phyloP scores from a whole-genome alignment of 805 yeast species.

The Starmerella geochares region DNA sequence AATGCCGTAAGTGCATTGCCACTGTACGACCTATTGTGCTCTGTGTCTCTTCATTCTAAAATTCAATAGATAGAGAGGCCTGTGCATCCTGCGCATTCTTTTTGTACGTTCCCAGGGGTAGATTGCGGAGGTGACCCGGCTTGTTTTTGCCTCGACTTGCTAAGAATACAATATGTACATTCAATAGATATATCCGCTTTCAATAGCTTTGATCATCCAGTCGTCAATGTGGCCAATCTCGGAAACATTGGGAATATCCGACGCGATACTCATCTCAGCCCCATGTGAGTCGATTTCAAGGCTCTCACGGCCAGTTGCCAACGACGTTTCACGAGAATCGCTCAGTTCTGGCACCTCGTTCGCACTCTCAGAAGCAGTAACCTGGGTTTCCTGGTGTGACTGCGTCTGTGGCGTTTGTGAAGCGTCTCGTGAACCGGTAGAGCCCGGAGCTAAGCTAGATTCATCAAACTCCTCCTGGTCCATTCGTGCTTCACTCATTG shows the following conservation, averaged over 20 bases:
- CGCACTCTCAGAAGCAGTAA: not conserved
- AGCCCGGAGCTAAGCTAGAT: not conserved
- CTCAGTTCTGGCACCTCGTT: not conserved
- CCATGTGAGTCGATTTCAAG: not conserved
- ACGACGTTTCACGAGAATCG: not conserved
- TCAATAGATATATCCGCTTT: slow-evolving; percentile 46
- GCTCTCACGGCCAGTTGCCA: not conserved
- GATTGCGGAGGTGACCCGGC: too few species aligned
- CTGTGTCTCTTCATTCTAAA: too few species aligned
- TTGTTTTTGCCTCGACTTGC: too few species aligned
- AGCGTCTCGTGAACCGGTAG: not conserved
- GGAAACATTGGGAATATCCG: slow-evolving; percentile 18
- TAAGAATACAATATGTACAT: not conserved
- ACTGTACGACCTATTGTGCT: too few species aligned
- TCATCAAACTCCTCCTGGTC: slow-evolving; percentile 72
- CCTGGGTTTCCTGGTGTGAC: too few species aligned
- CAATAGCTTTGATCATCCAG: slow-evolving; percentile 86
- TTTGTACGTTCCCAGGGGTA: too few species aligned
- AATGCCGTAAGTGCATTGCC: too few species aligned
- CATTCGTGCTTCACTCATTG: slow-evolving; percentile 71
- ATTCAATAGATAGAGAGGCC: too few species aligned
- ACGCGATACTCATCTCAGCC: slow-evolving; percentile 31
- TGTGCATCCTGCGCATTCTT: too few species aligned
- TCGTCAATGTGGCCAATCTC: slow-evolving; percentile 73
- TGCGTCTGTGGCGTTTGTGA: slow-evolving; percentile 4